These are phyloP conservation scores for Helotiales sp. DNA, from an alignment of 2,329 filamentous ascomycete species.

Conservation along the genomic window DNA sequence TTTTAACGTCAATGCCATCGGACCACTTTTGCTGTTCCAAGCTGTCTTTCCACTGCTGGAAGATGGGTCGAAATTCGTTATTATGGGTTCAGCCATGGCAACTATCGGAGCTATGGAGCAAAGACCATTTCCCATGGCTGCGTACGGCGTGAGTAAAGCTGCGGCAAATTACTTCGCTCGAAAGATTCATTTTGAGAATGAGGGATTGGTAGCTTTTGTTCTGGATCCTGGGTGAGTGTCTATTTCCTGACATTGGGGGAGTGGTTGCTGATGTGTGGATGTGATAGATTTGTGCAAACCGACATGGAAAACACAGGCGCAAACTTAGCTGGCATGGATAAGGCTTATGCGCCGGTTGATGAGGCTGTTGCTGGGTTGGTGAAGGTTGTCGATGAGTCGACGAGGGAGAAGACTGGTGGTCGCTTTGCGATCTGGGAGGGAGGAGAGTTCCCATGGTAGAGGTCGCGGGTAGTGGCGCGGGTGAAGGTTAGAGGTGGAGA, in stretches of 20 bases:
- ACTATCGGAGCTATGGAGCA: slow-evolving; percentile 22
- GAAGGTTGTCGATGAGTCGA: slow-evolving; percentile 1
- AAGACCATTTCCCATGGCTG: slow-evolving; percentile 18
- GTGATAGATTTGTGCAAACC: neutral
- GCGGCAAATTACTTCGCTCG: slow-evolving; percentile 35
- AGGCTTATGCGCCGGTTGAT: neutral
- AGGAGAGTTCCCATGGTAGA: neutral
- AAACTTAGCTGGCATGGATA: neutral
- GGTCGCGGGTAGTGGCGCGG: no score
- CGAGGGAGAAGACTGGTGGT: slow-evolving; percentile 1
- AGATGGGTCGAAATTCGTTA: slow-evolving; percentile 36
- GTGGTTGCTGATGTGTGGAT: neutral
- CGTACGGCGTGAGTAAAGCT: slow-evolving; percentile 45
- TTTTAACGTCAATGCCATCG: slow-evolving; percentile 45
- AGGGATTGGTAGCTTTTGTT: slow-evolving; percentile 36
- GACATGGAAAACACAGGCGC: slow-evolving; percentile 2
- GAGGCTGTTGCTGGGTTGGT: neutral
- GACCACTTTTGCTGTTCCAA: slow-evolving; percentile 45
- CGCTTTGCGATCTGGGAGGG: neutral
- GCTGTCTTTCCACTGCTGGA: slow-evolving; percentile 43
- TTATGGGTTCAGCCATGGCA: slow-evolving; percentile 34
- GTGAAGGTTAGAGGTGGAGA: no score
- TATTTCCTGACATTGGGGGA: neutral
- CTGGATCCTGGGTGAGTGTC: slow-evolving; percentile 32
- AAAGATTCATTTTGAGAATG: slow-evolving; percentile 40